Base-by-base conservation (phyloP, 768 basidiomycete species). In the Tylopilus rubrobrunneus region DNA sequence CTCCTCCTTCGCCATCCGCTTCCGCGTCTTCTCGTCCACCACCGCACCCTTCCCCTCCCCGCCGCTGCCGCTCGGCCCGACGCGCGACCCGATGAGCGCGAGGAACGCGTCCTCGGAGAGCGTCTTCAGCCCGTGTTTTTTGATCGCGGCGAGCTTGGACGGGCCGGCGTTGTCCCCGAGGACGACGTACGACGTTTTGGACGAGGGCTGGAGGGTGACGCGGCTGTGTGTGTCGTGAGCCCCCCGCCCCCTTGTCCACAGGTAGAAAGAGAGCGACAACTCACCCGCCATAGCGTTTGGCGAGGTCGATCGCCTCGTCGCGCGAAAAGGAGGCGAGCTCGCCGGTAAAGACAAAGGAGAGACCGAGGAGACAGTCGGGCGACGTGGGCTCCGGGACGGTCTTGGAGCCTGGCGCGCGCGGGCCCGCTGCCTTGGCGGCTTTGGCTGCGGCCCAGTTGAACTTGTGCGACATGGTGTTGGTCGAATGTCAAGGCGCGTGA, bases 341-440 rank as follows among this genome's bases (percentile, higher is more conserved):
- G 15, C 95, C 97, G 0, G 97, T 98, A 59, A 99, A 99, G 21
- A 99, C 96, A 64, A 99, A 88, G 0, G 92, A 79, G 23, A 98
- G 76, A 0, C 95, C 95, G 0, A 85, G 80, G 9, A 99, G 76
- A 64, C 90, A 92, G 42, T 92, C 84, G 0, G 90, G 89, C 14
- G 81, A 76, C 64, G 87, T 91, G n/a, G 76, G 74, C 25, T 87
- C 80, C 0, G 87, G 87, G 5, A 87, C 73, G 14, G 75, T 67
- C 64, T 84, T 86, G 17, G 80, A 78, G 0, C 85, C 85, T 2
- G 75, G 74, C 46, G 73, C 75, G n/a, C 74, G 67, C 0, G 86
- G 86, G 0, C 83, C 82, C 0, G 84, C 80, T 0, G 78, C 63
- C 60, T 82, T 81, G 15, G 86, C 85, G 0, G 86, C 86, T 54